These are phyloP conservation scores for Vitis rotundifolia DNA, from an alignment of 164 flowering plant species.

Conservation along the genomic window DNA sequence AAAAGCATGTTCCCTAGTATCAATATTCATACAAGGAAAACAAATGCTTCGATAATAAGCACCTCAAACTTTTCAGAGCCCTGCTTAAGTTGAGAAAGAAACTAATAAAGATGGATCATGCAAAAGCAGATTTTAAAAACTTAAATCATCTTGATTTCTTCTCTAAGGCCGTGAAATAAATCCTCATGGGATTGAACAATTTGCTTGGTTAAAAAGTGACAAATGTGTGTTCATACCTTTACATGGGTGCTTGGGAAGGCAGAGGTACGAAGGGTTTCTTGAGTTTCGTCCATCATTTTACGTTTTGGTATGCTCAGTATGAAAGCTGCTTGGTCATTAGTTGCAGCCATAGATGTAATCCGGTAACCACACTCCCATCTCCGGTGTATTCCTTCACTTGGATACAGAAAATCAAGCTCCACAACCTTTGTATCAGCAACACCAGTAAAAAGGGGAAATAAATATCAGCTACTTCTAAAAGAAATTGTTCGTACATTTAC, in stretches of 20 bases:
- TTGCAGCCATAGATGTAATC: slow-evolving; percentile 83
- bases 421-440: slow-evolving; percentile 51
- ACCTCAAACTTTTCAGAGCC: too few relatives aligned
- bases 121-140: neutral
- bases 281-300: slow-evolving; percentile 65
- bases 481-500: neutral
- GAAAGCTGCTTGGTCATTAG: slow-evolving; percentile 73
- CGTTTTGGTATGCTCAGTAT: slow-evolving; percentile 65
- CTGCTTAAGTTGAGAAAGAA: too few relatives aligned
- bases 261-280: slow-evolving; percentile 75
- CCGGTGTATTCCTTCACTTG: slow-evolving; percentile 84
- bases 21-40: too few relatives aligned
- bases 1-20: too few relatives aligned
- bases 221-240: slow-evolving; percentile 37
- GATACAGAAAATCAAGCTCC: slow-evolving; percentile 85
- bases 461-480: neutral
- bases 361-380: slow-evolving; percentile 87
- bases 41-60: too few relatives aligned
- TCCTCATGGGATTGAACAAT: too few relatives aligned
- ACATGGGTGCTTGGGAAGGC: slow-evolving; percentile 77
- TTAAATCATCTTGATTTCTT: too few relatives aligned
- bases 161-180: too few relatives aligned
- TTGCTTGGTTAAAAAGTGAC: neutral
- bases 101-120: neutral
- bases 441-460: neutral